Evolutionary conservation across 371 early-diverging fungal genomes (phyloP).

Genomic region (Saksenaea oblongispora): DNA sequence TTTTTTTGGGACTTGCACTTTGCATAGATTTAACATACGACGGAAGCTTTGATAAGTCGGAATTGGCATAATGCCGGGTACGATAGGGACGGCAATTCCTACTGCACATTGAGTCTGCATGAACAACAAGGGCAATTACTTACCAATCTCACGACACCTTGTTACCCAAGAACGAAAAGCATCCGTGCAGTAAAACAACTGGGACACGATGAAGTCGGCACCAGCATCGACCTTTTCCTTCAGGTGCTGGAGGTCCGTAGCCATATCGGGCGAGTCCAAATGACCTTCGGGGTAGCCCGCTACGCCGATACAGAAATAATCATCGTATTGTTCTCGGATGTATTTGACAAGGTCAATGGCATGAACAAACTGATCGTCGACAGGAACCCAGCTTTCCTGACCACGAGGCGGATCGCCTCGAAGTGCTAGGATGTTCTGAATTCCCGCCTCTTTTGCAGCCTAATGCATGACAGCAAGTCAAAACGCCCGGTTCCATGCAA

Average conservation of each 20-base stretch:
- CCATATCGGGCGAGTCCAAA: conserved; percentile 65
- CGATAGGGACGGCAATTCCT: conserved; percentile 85
- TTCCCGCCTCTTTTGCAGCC: conserved; percentile 85
- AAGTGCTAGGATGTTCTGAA: conserved; percentile 92
- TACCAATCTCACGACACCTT: conserved; percentile 63
- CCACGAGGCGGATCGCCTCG: conserved; percentile 89
- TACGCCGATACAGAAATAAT: conserved; percentile 95
- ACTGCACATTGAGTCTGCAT: background rate
- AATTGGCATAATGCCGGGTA: conserved; percentile 95
- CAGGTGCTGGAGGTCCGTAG: conserved; percentile 59
- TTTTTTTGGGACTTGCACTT: conserved; percentile 74
- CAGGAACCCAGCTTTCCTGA: conserved; percentile 79
- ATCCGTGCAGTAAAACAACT: conserved; percentile 88
- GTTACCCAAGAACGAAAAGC: conserved; percentile 76
- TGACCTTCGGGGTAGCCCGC: conserved; percentile 98
- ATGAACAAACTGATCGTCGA: conserved; percentile 79
- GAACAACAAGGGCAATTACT: background rate
- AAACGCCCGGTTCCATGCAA: background rate
- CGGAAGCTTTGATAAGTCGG: conserved; percentile 90
- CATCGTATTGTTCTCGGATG: conserved; percentile 83
- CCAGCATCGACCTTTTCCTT: conserved; percentile 90
- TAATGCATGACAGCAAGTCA: conserved; percentile 12
- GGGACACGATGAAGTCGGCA: conserved; percentile 94
- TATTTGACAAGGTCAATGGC: conserved; percentile 92
- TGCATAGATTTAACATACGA: conserved; percentile 81